A percentile compares a stretch with the other conserved stretches of the same genome.
phyloP scores from a whole-genome alignment of 148 eudicot genomes.

The Silene conica region DNA sequence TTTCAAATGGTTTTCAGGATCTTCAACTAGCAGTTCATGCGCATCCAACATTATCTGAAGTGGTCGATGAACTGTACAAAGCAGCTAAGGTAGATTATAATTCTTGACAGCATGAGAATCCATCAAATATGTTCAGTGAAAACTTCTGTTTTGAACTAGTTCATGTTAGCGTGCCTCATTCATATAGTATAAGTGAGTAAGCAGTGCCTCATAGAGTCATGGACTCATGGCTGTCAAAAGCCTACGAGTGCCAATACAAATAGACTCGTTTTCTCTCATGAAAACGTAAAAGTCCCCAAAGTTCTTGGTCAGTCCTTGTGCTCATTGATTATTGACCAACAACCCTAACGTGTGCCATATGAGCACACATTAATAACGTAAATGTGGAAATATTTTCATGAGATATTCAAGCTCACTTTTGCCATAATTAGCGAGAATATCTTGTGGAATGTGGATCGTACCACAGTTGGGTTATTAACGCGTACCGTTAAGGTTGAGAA shows the following conservation, averaged over 20 bases:
- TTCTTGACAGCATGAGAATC: constrained; percentile 7
- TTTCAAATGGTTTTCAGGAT: constrained; percentile 50
- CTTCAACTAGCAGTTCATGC: constrained; percentile 92
- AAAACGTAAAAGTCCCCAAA: not conserved
- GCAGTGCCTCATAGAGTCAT: too few relatives aligned
- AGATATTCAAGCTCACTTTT: too few relatives aligned
- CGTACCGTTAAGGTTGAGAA: too few relatives aligned
- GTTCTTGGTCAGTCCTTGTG: not conserved
- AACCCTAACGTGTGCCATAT: too few relatives aligned
- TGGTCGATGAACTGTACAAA: constrained; percentile 91
- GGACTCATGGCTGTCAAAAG: not conserved
- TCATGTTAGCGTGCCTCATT: not conserved
- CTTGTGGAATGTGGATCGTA: too few relatives aligned
- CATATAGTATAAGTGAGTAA: too few relatives aligned
- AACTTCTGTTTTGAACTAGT: too few relatives aligned
- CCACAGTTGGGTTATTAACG: too few relatives aligned
- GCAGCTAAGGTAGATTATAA: constrained; percentile 69
- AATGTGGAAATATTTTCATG: too few relatives aligned
- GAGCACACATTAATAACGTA: too few relatives aligned
- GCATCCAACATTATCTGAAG: constrained; percentile 99
- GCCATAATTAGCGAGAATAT: too few relatives aligned
- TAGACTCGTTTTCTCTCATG: not conserved
- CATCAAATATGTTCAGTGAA: too few relatives aligned
- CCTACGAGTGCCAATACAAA: not conserved
- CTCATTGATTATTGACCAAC: not conserved